A percentile compares a stretch with the other conserved stretches of the same genome.
These are phyloP conservation scores for Galerina marginata DNA, from an alignment of 768 basidiomycete genomes.

Conservation along the genomic window DNA sequence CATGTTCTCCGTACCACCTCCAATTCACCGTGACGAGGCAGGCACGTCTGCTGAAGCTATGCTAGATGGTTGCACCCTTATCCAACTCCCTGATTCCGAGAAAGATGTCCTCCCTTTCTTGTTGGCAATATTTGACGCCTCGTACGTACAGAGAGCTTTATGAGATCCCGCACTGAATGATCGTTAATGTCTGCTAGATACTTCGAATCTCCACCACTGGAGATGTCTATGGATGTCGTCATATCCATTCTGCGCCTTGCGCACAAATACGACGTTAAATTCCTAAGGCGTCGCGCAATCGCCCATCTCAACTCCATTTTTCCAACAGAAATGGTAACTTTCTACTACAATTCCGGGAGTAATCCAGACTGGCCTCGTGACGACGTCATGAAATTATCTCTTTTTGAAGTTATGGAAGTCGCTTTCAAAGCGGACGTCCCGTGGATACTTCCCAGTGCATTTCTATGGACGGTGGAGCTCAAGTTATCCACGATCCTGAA, in stretches of 20 bases:
- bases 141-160: not conserved
- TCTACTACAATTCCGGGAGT: not conserved
- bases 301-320: slow-evolving; percentile 5
- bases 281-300: not conserved
- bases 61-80: not conserved
- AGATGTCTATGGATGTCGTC: not conserved
- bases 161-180: not conserved
- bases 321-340: not conserved
- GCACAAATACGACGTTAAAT: slow-evolving; percentile 5
- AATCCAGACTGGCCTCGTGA: not conserved
- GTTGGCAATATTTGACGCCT: not conserved
- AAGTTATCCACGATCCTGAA: not conserved
- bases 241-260: slow-evolving; percentile 1
- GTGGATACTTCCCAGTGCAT: not conserved
- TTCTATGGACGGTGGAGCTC: not conserved
- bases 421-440: not conserved
- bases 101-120: not conserved
- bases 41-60: not conserved
- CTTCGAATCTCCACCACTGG: not conserved
- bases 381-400: too few relatives aligned
- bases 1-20: not conserved
- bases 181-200: not conserved
- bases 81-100: not conserved
- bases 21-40: too few relatives aligned
- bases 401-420: not conserved